These are phyloP conservation scores for Tetracladium setigerum DNA, from an alignment of 495 filamentous ascomycete genomes.

Conservation along the genomic window DNA sequence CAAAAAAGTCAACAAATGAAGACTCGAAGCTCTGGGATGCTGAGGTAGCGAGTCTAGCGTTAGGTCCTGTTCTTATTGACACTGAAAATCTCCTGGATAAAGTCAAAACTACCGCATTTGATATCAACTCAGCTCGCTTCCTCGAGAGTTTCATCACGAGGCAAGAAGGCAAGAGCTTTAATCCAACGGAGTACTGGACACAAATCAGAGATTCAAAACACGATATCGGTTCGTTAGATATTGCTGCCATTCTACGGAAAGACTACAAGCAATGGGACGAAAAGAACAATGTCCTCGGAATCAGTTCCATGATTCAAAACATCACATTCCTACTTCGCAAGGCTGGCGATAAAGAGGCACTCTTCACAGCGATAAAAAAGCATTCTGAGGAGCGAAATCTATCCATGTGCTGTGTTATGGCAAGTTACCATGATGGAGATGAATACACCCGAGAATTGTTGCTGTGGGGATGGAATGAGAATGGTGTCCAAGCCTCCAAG, in stretches of 20 bases:
- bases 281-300: constrained; percentile 51
- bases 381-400: constrained; percentile 54
- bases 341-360: constrained; percentile 35
- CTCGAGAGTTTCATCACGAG: constrained; percentile 39
- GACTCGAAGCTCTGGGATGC: constrained; percentile 36
- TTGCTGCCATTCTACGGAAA: constrained; percentile 73
- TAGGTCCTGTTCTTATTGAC: constrained; percentile 79
- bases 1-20: neutral
- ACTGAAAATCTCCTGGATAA: constrained; percentile 63
- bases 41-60: constrained; percentile 65
- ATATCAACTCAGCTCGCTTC: constrained; percentile 56
- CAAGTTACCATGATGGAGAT: constrained; percentile 44
- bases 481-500: constrained; percentile 37
- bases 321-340: constrained; percentile 56
- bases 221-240: constrained; percentile 55
- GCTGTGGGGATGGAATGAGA: constrained; percentile 48
- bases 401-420: constrained; percentile 71
- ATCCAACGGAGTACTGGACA: constrained; percentile 52
- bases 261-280: constrained; percentile 92
- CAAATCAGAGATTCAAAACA: constrained; percentile 60
- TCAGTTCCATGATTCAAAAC: constrained; percentile 63
- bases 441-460: constrained; percentile 68
- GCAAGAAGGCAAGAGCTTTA: constrained; percentile 35
- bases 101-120: constrained; percentile 66
- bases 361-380: constrained; percentile 35